A percentile compares a stretch with the other conserved stretches of the same genome.
These are phyloP conservation scores for Cercophora sp. DNA, from an alignment of 495 filamentous ascomycete genomes.

Conservation along the genomic window DNA sequence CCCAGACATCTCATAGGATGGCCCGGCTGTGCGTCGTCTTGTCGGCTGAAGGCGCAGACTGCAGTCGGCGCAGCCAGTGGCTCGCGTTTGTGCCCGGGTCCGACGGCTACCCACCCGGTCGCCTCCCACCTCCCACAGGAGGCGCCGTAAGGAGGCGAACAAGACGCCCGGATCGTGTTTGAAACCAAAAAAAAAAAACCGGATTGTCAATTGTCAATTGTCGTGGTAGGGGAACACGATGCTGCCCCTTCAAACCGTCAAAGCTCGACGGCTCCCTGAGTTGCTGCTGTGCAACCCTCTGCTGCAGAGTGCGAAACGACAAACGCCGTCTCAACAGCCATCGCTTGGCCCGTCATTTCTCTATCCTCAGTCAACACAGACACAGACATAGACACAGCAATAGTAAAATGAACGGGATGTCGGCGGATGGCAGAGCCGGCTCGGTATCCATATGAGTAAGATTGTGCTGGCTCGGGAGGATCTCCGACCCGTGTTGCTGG, in stretches of 20 bases:
- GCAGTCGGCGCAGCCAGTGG: constrained; percentile 3
- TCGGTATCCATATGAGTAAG: too few relatives aligned
- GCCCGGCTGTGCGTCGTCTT: not conserved
- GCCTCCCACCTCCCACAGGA: not conserved
- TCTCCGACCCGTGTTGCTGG: too few relatives aligned
- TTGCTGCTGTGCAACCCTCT: not conserved
- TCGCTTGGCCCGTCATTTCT: too few relatives aligned
- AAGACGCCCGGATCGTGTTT: not conserved
- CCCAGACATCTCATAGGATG: not conserved
- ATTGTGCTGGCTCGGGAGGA: too few relatives aligned
- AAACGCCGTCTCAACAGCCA: too few relatives aligned
- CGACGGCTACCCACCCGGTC: not conserved
- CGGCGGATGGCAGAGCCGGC: too few relatives aligned
- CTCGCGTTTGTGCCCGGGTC: not conserved
- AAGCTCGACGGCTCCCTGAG: not conserved
- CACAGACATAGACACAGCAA: too few relatives aligned
- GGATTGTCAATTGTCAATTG: too few relatives aligned
- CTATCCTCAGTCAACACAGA: too few relatives aligned
- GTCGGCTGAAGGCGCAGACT: constrained; percentile 7
- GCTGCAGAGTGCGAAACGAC: not conserved
- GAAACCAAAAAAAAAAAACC: too few relatives aligned
- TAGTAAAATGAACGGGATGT: too few relatives aligned
- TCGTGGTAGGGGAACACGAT: too few relatives aligned
- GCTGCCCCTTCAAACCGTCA: not conserved
- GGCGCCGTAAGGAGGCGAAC: not conserved